Base-by-base conservation (phyloP, 495 filamentous ascomycete genomes). In the Cladorrhinum samala region DNA sequence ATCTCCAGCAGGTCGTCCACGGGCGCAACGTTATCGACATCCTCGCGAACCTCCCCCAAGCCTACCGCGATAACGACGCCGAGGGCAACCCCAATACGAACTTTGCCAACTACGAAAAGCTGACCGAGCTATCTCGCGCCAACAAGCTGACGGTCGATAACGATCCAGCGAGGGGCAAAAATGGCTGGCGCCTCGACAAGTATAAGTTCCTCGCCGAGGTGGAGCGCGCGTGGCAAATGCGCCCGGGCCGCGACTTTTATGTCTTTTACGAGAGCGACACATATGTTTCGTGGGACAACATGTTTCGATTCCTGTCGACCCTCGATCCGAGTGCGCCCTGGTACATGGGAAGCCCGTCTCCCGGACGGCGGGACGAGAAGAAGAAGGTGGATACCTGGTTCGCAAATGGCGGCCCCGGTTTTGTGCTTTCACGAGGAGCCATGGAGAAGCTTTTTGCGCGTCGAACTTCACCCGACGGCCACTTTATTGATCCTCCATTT, bases 161-260 rank as follows among this genome's bases (percentile, higher is more conserved):
- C 41, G 57, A 63, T 27, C 56, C 60, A 1, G 45, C 51, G 2
- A 41, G 39, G 14, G 36, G 40, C 17, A 45, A 57, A 27, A 67
- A 64, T 13, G 62, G 62, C 18, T 88, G 84, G 83, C 75, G 72
- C 49, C 69, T 85, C 13, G 84, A 88, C 65, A 85, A 84, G 61
- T 87, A 81, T 74, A 88, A 87, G 65, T 86, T 86, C 60, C 68
- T 88, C 5, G 80, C 83, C 3, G 82, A 83, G 72, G 73, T 86
- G 55, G 73, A 80, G 39, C 69, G 78, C 24, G 77, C 82, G 17
- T 77, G 77, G 60, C 59, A 63, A 23, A 66, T 72, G 63, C 65
- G 68, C 11, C 75, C 77, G n/a, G 62, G 75, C 9, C 73, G 70
- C 14, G 73, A 80, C 36, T 88, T 83, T 82, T 88, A 80, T 57